Evolutionary conservation across 441 rosid species (phyloP).

Genomic region (Syzygium syzygioides): DNA sequence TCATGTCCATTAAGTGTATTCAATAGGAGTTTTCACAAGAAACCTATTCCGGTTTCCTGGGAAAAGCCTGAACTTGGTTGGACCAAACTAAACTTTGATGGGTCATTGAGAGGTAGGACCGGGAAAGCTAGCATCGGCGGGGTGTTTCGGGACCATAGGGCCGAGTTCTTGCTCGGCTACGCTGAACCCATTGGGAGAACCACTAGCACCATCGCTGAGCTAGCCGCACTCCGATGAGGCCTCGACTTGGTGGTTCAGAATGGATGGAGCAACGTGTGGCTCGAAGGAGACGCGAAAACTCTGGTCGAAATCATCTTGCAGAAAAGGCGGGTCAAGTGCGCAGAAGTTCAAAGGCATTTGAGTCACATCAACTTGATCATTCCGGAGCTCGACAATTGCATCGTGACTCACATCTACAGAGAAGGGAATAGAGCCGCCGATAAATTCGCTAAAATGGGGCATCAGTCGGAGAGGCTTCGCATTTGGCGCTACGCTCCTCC

Average conservation of each 20-base stretch:
- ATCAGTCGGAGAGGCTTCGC: constrained; percentile 38
- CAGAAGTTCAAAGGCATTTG: constrained; percentile 33
- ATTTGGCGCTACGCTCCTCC: constrained; percentile 63
- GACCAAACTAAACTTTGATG: constrained; percentile 83
- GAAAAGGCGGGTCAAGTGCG: constrained; percentile 41
- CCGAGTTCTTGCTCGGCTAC: constrained; percentile 65
- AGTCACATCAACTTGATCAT: constrained; percentile 42
- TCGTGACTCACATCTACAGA: constrained; percentile 50
- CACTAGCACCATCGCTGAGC: constrained; percentile 60
- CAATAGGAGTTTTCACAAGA: constrained; percentile 43
- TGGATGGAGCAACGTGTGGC: constrained; percentile 67
- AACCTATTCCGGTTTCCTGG: constrained; percentile 63
- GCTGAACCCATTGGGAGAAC: constrained; percentile 67
- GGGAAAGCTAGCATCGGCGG: constrained; percentile 80
- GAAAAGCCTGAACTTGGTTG: constrained; percentile 55
- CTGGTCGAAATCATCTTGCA: constrained; percentile 47
- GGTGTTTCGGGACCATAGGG: constrained; percentile 67
- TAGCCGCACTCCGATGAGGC: constrained; percentile 62
- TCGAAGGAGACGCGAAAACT: constrained; percentile 70
- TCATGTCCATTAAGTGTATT: constrained; percentile 20
- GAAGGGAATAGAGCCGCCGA: constrained; percentile 81
- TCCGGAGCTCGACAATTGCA: constrained; percentile 44
- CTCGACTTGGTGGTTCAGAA: constrained; percentile 65
- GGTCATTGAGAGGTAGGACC: constrained; percentile 42
- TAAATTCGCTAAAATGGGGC: constrained; percentile 69